Evolutionary conservation across 106 monocot genomes (phyloP), one percentile per base, ranked within the genome.

Genomic region (Phalaenopsis equestris): DNA sequence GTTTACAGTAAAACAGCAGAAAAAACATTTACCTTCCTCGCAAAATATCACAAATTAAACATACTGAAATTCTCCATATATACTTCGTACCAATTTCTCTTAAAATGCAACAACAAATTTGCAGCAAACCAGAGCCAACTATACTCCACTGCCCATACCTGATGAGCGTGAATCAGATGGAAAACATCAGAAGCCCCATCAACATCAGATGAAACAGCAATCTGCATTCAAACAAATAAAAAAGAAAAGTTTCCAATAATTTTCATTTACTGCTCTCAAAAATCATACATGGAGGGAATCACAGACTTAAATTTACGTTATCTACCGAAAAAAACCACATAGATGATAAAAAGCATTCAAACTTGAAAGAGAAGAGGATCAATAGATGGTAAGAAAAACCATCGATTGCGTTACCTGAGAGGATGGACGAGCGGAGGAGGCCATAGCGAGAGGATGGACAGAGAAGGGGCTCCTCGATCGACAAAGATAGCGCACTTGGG

Each of bases 121-220:
- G 24, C 24, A 65, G 64, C 6, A 23, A 23, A 65, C 23, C 24
- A 24, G 24, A 23, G 64, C 9, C 24, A n/a, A 74, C 17, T 45
- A 21, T 38, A 67, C n/a, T 36, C 78, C 79, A 65, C 36, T 6
- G 11, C 67, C 1, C 19, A 21, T 23, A 91, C 91, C 91, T 91
- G 89, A 41, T 91, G 89, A 75, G 81, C 68, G 14, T 78, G 85
- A 85, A 89, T 84, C 75, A 75, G 56, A 56, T 89, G 80, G 58
- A 82, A 81, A 41, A 77, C 76, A 48, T 91, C 85, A 2, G 70
- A 43, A 46, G 14, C 79, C 1, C 81, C 81, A 79, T 36, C 47
- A 4, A 41, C 83, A 76, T 79, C 81, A 2, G 52, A 85, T 36
- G 80, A 30, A 38, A 73, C 88, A 15, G 49, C 79, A 37, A 11